Conservation (phyloP, 179 eudicot species). For the Patellifolia procumbens region DNA sequence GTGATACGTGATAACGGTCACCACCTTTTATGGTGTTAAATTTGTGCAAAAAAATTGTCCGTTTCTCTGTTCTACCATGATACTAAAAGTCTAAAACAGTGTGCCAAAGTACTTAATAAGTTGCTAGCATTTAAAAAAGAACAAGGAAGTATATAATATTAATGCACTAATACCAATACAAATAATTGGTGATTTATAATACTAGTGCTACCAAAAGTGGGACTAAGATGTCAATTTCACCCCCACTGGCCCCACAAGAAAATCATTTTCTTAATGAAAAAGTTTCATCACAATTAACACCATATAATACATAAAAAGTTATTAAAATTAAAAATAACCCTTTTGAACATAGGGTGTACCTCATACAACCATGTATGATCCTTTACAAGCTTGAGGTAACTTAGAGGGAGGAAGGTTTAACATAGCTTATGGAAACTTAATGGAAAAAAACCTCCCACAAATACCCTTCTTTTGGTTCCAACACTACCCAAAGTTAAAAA, state of each 20-base stretch:
- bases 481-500: neutral
- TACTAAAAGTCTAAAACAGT: too few relatives aligned
- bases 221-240: neutral
- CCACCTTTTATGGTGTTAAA: too few relatives aligned
- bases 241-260: neutral
- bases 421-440: neutral
- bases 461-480: neutral
- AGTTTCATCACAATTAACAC: neutral
- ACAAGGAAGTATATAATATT: too few relatives aligned
- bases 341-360: neutral
- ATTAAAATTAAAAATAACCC: too few relatives aligned
- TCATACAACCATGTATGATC: neutral
- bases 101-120: too few relatives aligned
- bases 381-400: neutral
- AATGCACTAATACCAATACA: neutral
- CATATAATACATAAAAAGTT: too few relatives aligned
- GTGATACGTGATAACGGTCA: too few relatives aligned
- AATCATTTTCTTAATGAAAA: neutral
- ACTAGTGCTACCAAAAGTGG: neutral
- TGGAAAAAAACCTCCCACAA: neutral
- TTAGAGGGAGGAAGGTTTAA: neutral
- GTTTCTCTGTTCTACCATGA: too few relatives aligned
- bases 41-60: too few relatives aligned
- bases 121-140: too few relatives aligned
- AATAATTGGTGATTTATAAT: neutral